phyloP scores from a whole-genome alignment of 148 eudicot genomes.

The Rhododendron mucronatum region DNA sequence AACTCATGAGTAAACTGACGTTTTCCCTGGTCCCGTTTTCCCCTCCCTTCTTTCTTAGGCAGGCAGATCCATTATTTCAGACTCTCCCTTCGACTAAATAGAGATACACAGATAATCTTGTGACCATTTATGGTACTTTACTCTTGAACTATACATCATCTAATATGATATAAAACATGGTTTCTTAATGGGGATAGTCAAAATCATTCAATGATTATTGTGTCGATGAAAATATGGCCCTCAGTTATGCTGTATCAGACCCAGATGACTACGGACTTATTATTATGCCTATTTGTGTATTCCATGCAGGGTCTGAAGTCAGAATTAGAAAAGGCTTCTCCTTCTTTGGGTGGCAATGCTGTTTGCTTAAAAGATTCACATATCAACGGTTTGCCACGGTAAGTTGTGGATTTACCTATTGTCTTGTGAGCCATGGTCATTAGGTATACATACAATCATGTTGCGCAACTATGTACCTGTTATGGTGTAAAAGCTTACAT shows the following conservation, averaged over 20 bases:
- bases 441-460: not conserved
- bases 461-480: not conserved
- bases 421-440: not conserved
- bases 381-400: constrained; percentile 87
- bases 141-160: not conserved
- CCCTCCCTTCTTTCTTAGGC: not conserved
- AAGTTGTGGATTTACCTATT: constrained; percentile 11
- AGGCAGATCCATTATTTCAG: not conserved
- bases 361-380: constrained; percentile 73
- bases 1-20: not conserved
- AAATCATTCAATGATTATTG: not conserved
- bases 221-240: not conserved
- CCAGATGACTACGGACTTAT: not conserved
- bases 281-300: not conserved
- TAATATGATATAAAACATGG: not conserved
- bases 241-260: not conserved
- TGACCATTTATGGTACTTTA: not conserved
- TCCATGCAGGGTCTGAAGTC: constrained; percentile 74
- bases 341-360: constrained; percentile 85
- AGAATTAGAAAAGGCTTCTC: constrained; percentile 85
- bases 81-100: not conserved
- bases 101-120: not conserved
- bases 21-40: not conserved
- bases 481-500: not conserved
- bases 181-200: not conserved